Conservation (phyloP, 1,284 basidiomycete genomes). For the Calocybe gambosa region DNA sequence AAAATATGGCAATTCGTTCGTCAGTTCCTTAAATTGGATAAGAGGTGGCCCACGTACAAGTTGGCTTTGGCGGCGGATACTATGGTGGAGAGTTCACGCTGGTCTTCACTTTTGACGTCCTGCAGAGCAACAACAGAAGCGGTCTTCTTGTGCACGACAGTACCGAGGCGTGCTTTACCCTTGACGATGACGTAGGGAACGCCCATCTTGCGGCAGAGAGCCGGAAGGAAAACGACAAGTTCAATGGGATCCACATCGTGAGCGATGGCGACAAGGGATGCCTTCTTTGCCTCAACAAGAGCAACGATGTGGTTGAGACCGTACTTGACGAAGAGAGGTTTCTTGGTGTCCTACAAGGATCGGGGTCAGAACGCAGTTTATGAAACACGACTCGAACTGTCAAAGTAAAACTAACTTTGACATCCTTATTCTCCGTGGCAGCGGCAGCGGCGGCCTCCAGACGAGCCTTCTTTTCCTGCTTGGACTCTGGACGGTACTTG, state of each 20-base stretch:
- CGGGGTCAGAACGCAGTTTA: too few species aligned
- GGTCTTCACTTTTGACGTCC: slow-evolving; percentile 93
- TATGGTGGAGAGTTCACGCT: slow-evolving; percentile 88
- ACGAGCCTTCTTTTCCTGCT: slow-evolving; percentile 97
- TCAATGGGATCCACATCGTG: slow-evolving; percentile 99
- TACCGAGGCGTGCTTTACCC: slow-evolving; percentile 95
- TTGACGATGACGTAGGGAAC: slow-evolving; percentile 98
- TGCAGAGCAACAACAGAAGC: slow-evolving; percentile 87
- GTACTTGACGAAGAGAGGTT: slow-evolving; percentile 94
- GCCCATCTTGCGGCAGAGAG: slow-evolving; percentile 99
- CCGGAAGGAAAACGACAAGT: slow-evolving; percentile 96
- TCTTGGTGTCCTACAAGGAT: slow-evolving; percentile 65
- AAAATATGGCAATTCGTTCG: slow-evolving; percentile 8
- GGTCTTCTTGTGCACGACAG: slow-evolving; percentile 98
- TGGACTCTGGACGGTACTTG: slow-evolving; percentile 93
- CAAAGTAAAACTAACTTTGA: slow-evolving; percentile 38
- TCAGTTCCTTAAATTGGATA: not conserved
- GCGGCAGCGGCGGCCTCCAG: slow-evolving; percentile 73
- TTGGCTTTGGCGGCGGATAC: slow-evolving; percentile 96
- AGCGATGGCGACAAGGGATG: slow-evolving; percentile 92
- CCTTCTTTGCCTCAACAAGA: slow-evolving; percentile 97
- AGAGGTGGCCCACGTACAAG: slow-evolving; percentile 54
- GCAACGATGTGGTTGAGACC: slow-evolving; percentile 97
- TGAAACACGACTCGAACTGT: not conserved
- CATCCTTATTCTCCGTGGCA: slow-evolving; percentile 70